A percentile compares a stretch with the other conserved stretches of the same genome.
Evolutionary conservation across 257 asterid genomes (phyloP).

Genomic region (Linderniella brevidens): DNA sequence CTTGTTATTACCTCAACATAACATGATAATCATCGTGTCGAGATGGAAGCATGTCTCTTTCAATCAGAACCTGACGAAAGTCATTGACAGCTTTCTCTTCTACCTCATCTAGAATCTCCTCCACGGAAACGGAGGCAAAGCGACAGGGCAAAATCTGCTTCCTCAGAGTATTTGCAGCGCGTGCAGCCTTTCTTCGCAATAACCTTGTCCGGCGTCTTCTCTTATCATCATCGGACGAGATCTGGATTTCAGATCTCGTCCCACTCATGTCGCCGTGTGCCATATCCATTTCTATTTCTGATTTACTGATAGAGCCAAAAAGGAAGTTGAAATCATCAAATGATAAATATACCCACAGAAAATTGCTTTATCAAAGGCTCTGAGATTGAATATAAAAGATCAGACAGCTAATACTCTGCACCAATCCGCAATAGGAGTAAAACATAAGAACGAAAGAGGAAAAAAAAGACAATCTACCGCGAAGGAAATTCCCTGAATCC

Average conservation of each 20-base stretch:
- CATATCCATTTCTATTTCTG: conserved; percentile 10
- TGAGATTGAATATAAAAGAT: background rate
- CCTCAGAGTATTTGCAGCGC: conserved; percentile 14
- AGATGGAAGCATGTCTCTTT: conserved; percentile 55
- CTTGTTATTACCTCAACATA: conserved; percentile 46
- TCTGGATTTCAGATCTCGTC: conserved; percentile 21
- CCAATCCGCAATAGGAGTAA: conserved; percentile 13
- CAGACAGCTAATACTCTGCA: conserved; percentile 25
- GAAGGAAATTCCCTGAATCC: conserved; percentile 10
- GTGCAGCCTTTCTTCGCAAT: conserved; percentile 28
- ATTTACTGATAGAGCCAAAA: background rate
- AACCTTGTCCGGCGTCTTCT: conserved; percentile 29
- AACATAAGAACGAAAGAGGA: conserved; percentile 2
- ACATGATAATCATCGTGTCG: conserved; percentile 82
- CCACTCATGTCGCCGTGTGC: conserved; percentile 20
- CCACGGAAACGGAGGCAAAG: conserved; percentile 58
- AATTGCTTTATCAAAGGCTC: too few relatives aligned
- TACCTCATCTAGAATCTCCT: conserved; percentile 60
- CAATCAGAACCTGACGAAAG: conserved; percentile 51
- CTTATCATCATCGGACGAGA: conserved; percentile 26
- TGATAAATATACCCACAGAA: background rate
- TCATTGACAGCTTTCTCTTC: conserved; percentile 60
- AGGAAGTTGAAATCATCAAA: background rate
- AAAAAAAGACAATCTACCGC: background rate
- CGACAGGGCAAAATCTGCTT: conserved; percentile 40